Evolutionary conservation across 345 rosid species (phyloP).

Genomic region (Heritiera fomes): DNA sequence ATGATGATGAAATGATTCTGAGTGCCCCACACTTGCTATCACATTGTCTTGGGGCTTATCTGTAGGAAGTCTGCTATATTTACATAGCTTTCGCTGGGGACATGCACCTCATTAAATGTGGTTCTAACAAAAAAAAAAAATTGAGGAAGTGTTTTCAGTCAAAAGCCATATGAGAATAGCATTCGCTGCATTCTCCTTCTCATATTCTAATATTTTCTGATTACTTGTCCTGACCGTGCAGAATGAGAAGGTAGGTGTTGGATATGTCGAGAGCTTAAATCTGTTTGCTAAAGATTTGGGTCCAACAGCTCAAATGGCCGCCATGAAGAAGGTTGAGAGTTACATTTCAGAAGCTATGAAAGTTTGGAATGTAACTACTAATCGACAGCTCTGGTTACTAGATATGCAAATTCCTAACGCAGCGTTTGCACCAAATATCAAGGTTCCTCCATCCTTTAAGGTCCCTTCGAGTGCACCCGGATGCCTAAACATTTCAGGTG

Average conservation of each 20-base stretch:
- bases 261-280: constrained; percentile 27
- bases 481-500: constrained; percentile 4
- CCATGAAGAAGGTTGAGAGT: constrained; percentile 23
- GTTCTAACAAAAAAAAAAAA: not conserved
- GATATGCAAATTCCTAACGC: constrained; percentile 7
- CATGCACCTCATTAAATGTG: not conserved
- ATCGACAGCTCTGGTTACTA: not conserved
- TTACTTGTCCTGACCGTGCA: constrained; percentile 15
- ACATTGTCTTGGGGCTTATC: constrained; percentile 7
- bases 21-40: not conserved
- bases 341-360: constrained; percentile 10
- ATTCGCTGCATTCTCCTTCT: constrained; percentile 8
- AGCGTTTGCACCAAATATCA: constrained; percentile 7
- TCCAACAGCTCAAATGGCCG: constrained; percentile 31
- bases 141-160: not conserved
- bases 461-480: constrained; percentile 3
- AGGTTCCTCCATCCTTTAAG: constrained; percentile 22
- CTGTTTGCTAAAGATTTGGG: constrained; percentile 30
- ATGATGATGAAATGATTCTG: not conserved
- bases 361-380: not conserved
- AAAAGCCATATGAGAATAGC: constrained; percentile 1
- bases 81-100: not conserved
- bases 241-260: constrained; percentile 13
- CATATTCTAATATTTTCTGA: constrained; percentile 11
- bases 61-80: not conserved